Percentiles rank a stretch among this genome's conserved stretches.
phyloP scores from a whole-genome alignment of 2,329 filamentous ascomycete species.

The Curvularia hawaiiensis region DNA sequence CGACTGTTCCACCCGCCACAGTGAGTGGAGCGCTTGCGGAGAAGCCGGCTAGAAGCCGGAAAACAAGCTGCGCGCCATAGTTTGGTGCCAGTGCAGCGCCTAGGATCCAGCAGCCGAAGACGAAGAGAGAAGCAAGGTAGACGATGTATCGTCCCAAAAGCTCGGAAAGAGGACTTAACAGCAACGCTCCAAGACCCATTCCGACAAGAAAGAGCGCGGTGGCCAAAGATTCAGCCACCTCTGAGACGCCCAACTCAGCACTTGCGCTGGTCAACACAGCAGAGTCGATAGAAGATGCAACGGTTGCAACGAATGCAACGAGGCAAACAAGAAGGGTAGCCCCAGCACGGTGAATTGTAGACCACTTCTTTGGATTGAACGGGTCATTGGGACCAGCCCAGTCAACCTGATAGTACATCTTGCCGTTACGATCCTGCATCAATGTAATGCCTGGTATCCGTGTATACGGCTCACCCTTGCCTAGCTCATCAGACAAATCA shows the following conservation, averaged over 20 bases:
- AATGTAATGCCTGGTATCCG: conserved; percentile 11
- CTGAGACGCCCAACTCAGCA: conserved; percentile 51
- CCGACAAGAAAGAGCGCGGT: conserved; percentile 54
- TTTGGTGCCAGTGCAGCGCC: conserved; percentile 48
- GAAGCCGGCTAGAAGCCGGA: conserved; percentile 57
- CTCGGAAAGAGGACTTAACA: conserved; percentile 55
- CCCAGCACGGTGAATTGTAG: conserved; percentile 9
- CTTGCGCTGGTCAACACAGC: conserved; percentile 57
- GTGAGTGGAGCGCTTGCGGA: conserved; percentile 48
- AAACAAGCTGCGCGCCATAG: conserved; percentile 55
- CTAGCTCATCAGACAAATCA: not conserved
- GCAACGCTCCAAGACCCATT: conserved; percentile 52
- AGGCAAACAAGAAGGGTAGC: conserved; percentile 26
- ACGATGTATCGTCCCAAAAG: conserved; percentile 51
- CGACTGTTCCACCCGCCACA: conserved; percentile 25
- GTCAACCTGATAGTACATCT: conserved; percentile 12
- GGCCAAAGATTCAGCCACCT: conserved; percentile 53
- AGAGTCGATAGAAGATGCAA: conserved; percentile 60
- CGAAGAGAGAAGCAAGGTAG: conserved; percentile 29
- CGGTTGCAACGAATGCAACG: conserved; percentile 57
- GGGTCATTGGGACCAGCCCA: conserved; percentile 8
- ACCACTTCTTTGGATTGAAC: conserved; percentile 10
- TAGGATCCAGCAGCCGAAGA: conserved; percentile 43
- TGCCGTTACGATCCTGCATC: conserved; percentile 7
- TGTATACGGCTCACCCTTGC: conserved; percentile 6